Evolutionary conservation across 345 rosid genomes (phyloP), one percentile per base, ranked within the genome.

Genomic region (Sisymbrium irio): DNA sequence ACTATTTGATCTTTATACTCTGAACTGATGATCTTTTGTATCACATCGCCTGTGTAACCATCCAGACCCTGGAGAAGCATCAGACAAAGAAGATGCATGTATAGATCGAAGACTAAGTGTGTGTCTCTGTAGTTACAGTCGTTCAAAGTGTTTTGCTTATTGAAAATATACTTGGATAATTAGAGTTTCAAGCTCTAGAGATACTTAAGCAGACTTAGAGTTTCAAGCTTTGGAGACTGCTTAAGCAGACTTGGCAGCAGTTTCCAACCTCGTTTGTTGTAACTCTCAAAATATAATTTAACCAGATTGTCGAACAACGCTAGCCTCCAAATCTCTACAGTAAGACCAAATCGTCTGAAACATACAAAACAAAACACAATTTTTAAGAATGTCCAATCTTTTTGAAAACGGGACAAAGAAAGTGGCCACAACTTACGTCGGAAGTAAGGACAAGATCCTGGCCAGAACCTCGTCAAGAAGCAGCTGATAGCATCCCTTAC

Each of bases 1-100:
- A 94, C 93, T 0, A 96, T 94, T 41, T 86, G 83, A 58, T 87
- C 83, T 57, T 85, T 80, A 86, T 88, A 94, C 75, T 91, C 97
- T 67, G 84, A 77, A 63, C 83, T 80, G 11, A 94, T 94, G 75
- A 91, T 82, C 79, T 84, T 87, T 57, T 91, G 98, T 73, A 91
- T 78, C 46, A 91, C 83, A 13, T 90, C 90, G 69, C 91, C 98
- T 19, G 98, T 93, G 12, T 47, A 9, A 10, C 54, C 13, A 47
- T 47, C 13, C 12, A 9, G 10, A 19, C 13, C 54, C 27, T 47
- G 13, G 10, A 3, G 22, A 18, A 46, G 33, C 33, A 30, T 30
- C 25, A 22, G 3, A 1, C 25, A 22, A n/a, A 22, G 25, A 22
- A 22, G 25, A 22, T 22, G 25, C 25, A 22, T 22, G 25, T 22